Evolutionary conservation across 148 eudicot species (phyloP).

Genomic region (Cornus florida): DNA sequence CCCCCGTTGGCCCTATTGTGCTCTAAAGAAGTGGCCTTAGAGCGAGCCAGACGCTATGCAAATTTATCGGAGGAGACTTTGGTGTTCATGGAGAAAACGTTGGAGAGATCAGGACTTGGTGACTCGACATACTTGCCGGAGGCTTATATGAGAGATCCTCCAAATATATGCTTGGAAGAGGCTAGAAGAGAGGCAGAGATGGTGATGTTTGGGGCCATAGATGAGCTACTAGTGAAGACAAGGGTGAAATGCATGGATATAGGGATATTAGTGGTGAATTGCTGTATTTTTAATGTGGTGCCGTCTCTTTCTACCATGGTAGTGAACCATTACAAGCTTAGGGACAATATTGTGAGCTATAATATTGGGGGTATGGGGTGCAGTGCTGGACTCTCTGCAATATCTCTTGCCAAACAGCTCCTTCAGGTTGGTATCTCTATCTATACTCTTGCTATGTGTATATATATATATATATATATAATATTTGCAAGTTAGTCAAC

Average conservation of each 20-base stretch:
- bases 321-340: slow-evolving; percentile 22
- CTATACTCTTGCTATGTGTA: too few relatives aligned
- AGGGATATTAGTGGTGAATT: slow-evolving; percentile 28
- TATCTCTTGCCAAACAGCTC: slow-evolving; percentile 10
- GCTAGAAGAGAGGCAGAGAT: slow-evolving; percentile 21
- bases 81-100: slow-evolving; percentile 3
- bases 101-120: slow-evolving; percentile 23
- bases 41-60: neutral
- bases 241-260: slow-evolving; percentile 16
- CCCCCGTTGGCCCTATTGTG: slow-evolving; percentile 10
- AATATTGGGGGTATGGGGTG: slow-evolving; percentile 21
- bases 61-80: slow-evolving; percentile 3
- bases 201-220: slow-evolving; percentile 31
- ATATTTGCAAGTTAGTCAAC: too few relatives aligned
- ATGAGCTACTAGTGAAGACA: slow-evolving; percentile 24
- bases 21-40: slow-evolving; percentile 11
- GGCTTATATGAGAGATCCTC: slow-evolving; percentile 4
- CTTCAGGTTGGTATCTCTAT: slow-evolving; percentile 12
- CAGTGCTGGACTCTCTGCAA: slow-evolving; percentile 12
- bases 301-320: slow-evolving; percentile 27
- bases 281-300: slow-evolving; percentile 6
- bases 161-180: slow-evolving; percentile 2
- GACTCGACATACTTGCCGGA: slow-evolving; percentile 24
- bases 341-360: slow-evolving; percentile 10
- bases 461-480: too few relatives aligned